phyloP scores from a whole-genome alignment of 306 rosid genomes.

The Castanea mollissima region DNA sequence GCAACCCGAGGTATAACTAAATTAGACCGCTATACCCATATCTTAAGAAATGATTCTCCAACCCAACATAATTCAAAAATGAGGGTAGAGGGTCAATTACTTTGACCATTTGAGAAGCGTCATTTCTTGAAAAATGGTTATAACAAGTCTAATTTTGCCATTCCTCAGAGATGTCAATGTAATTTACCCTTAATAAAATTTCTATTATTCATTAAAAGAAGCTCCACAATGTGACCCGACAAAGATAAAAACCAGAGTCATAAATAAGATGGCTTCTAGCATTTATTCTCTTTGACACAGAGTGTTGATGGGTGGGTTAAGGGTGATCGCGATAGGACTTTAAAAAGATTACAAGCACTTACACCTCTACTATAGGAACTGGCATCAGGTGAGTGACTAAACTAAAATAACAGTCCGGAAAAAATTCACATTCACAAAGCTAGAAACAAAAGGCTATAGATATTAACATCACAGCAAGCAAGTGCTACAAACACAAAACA shows the following conservation, averaged over 20 bases:
- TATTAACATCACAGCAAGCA: not conserved
- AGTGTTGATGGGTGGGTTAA: not conserved
- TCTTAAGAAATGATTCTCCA: no score
- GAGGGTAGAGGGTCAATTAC: no score
- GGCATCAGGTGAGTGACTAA: not conserved
- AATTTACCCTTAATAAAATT: no score
- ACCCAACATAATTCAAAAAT: no score
- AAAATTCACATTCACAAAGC: not conserved
- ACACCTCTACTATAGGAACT: not conserved
- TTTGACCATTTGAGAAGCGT: no score
- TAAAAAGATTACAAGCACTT: not conserved
- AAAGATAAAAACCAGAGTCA: not conserved
- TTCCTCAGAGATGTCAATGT: no score
- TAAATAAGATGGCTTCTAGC: not conserved
- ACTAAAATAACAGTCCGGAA: not conserved
- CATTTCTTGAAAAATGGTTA: no score
- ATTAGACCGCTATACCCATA: no score
- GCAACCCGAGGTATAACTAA: no score
- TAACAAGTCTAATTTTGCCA: no score
- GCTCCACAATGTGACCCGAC: not conserved
- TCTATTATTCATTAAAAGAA: no score
- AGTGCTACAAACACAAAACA: constrained; percentile 9
- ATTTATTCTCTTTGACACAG: not conserved
- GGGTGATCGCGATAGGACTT: not conserved
- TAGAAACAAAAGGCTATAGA: not conserved